Percentiles rank a stretch among this genome's conserved stretches.
Conservation (phyloP, 495 filamentous ascomycete species). For the Talaromyces nanjingensis region DNA sequence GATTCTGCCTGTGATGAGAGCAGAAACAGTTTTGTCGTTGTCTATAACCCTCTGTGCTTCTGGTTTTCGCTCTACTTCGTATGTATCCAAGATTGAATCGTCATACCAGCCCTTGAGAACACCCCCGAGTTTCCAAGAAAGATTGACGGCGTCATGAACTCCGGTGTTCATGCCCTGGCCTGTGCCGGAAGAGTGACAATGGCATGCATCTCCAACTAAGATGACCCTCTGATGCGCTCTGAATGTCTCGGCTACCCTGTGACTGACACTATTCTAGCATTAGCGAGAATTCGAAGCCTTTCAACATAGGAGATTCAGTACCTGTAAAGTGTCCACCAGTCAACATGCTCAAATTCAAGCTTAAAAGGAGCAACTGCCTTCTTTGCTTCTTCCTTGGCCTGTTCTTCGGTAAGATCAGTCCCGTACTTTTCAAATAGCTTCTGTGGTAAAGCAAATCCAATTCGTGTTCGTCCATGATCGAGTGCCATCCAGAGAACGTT, state of each 20-base stretch:
- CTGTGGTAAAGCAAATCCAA: background rate
- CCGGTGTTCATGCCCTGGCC: slow-evolving; percentile 47
- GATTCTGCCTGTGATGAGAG: background rate
- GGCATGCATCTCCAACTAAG: slow-evolving; percentile 45
- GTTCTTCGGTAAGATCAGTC: background rate
- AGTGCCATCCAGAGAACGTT: background rate
- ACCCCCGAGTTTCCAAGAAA: slow-evolving; percentile 42
- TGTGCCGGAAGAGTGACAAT: slow-evolving; percentile 40
- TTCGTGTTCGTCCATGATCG: background rate
- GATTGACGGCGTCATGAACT: slow-evolving; percentile 41
- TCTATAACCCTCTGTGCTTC: background rate
- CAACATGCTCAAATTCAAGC: background rate
- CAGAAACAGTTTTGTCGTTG: background rate
- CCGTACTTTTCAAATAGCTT: background rate
- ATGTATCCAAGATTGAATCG: slow-evolving; percentile 11
- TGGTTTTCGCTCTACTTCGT: slow-evolving; percentile 11
- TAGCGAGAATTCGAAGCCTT: background rate
- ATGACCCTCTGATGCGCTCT: slow-evolving; percentile 24
- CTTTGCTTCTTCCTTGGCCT: background rate
- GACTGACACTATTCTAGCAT: background rate
- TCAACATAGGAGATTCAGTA: background rate
- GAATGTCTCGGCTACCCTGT: background rate
- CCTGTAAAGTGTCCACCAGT: background rate
- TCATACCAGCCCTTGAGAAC: slow-evolving; percentile 10
- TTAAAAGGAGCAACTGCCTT: background rate